Evolutionary conservation across 2,329 filamentous ascomycete species (phyloP).

Genomic region (Talaromyces sp.): DNA sequence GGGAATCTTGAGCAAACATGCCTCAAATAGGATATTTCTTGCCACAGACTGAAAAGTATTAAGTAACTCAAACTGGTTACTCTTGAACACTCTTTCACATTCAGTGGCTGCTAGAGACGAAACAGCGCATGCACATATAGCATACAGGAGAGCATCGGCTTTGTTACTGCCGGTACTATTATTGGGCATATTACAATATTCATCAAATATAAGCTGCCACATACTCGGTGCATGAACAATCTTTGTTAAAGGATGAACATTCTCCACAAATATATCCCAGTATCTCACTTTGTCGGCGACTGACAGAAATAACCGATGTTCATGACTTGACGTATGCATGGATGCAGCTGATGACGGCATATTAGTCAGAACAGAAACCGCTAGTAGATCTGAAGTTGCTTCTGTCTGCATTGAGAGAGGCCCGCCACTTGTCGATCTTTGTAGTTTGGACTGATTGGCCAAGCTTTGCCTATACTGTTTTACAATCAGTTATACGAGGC

Average conservation of each 20-base stretch:
- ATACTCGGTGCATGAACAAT: neutral
- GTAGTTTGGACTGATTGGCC: neutral
- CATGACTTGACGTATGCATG: neutral
- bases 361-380: neutral
- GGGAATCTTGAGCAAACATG: neutral
- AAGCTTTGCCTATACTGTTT: neutral
- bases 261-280: neutral
- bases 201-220: neutral
- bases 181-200: neutral
- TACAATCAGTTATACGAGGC: neutral
- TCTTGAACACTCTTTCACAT: neutral
- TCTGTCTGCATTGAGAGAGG: neutral
- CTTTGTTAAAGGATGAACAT: slow-evolving; percentile 1
- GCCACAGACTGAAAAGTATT: neutral
- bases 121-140: neutral
- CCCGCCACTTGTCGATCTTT: neutral
- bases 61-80: neutral
- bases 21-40: neutral
- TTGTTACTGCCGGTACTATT: neutral
- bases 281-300: neutral
- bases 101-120: neutral
- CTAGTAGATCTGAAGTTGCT: neutral
- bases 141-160: neutral
- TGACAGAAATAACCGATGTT: neutral
- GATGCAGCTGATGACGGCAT: neutral